These are phyloP conservation scores for Mortierella alpina DNA, from an alignment of 192 early-diverging fungal genomes.

Conservation along the genomic window DNA sequence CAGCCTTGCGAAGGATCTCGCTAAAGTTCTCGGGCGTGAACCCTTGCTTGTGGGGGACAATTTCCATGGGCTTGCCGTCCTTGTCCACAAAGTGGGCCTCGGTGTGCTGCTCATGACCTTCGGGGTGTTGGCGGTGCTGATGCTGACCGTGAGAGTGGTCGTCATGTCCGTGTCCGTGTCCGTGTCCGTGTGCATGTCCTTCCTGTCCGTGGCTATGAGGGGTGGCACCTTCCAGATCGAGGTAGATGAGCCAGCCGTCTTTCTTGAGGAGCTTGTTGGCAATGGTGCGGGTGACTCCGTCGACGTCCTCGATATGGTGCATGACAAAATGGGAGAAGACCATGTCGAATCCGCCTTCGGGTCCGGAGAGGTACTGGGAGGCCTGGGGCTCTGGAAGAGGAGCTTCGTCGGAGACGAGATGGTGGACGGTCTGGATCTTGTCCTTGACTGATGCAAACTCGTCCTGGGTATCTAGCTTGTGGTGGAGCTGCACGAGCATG, in stretches of 20 bases:
- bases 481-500: slow-evolving; percentile 15
- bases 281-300: slow-evolving; percentile 9
- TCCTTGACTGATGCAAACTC: slow-evolving; percentile 13
- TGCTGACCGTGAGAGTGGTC: slow-evolving; percentile 2
- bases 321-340: slow-evolving; percentile 30
- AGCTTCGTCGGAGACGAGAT: slow-evolving; percentile 19
- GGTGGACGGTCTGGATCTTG: slow-evolving; percentile 33
- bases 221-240: slow-evolving; percentile 11
- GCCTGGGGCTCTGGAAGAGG: slow-evolving; percentile 29
- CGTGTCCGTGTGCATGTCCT: slow-evolving; percentile 2
- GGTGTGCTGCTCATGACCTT: slow-evolving; percentile 6
- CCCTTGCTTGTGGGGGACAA: slow-evolving; percentile 31
- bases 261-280: slow-evolving; percentile 24
- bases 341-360: slow-evolving; percentile 23
- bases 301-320: slow-evolving; percentile 46
- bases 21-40: slow-evolving; percentile 14
- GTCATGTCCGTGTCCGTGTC: slow-evolving; percentile 1
- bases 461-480: slow-evolving; percentile 23
- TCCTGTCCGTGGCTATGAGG: slow-evolving; percentile 13
- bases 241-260: slow-evolving; percentile 28
- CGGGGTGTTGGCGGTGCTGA: background rate
- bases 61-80: slow-evolving; percentile 17
- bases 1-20: slow-evolving; percentile 25
- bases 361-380: slow-evolving; percentile 5
- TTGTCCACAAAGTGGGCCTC: slow-evolving; percentile 13